Percentiles rank a stretch among this genome's conserved stretches.
phyloP scores from a whole-genome alignment of 2,329 filamentous ascomycete species.

The Mycocentrospora acerina region DNA sequence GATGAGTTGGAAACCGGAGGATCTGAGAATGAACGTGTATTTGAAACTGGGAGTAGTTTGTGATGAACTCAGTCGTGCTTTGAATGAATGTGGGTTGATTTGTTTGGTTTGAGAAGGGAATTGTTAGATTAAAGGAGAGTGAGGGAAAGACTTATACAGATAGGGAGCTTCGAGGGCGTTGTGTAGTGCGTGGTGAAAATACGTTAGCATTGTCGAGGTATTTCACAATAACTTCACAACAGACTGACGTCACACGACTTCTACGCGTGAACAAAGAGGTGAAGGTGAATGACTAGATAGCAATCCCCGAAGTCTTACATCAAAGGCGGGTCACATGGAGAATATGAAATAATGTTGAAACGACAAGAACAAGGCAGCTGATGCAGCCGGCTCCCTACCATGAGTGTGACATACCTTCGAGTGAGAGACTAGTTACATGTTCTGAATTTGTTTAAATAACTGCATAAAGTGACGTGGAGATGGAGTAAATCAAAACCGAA shows the following conservation, averaged over 20 bases:
- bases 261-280: constrained; percentile 11
- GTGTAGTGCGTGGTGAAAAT: constrained; percentile 10
- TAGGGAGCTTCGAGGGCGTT: background rate
- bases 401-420: too few species aligned
- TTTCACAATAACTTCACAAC: constrained; percentile 19
- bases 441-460: too few species aligned
- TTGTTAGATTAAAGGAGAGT: constrained; percentile 12
- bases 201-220: constrained; percentile 14
- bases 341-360: background rate
- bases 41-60: constrained; percentile 2
- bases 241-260: constrained; percentile 15
- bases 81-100: background rate
- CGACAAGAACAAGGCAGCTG: too few species aligned
- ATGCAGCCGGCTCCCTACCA: too few species aligned
- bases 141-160: constrained; percentile 11
- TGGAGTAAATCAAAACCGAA: too few species aligned
- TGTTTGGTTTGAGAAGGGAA: constrained; percentile 12
- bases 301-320: background rate
- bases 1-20: too few species aligned
- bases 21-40: too few species aligned
- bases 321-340: constrained; percentile 10
- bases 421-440: too few species aligned
- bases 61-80: constrained; percentile 1
- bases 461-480: too few species aligned
- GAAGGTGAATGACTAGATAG: constrained; percentile 19